Evolutionary conservation across 192 early-diverging fungal species (phyloP).

Genomic region (Rhizophagus sp.): DNA sequence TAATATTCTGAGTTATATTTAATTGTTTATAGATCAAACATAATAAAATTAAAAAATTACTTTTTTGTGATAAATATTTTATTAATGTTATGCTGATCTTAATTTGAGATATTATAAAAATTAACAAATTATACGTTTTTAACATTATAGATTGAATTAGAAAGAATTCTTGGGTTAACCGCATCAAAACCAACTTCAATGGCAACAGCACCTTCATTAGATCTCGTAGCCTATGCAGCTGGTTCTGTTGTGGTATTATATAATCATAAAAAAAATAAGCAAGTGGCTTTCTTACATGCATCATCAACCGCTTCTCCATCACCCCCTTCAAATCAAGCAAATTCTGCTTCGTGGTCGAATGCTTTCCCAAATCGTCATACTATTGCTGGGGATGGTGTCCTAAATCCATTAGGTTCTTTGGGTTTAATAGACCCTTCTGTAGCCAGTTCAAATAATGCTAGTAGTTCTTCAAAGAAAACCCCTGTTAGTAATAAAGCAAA

Average conservation of each 20-base stretch:
- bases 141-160: conserved; percentile 53
- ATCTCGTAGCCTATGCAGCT: conserved; percentile 75
- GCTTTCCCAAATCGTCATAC: conserved; percentile 33
- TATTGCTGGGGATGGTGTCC: neutral
- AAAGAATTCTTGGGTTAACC: conserved; percentile 69
- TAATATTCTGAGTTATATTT: neutral
- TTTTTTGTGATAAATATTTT: too few species aligned
- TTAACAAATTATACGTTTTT: neutral
- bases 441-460: conserved; percentile 20
- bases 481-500: conserved; percentile 52
- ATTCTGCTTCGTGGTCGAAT: conserved; percentile 13
- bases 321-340: neutral
- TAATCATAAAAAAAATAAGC: conserved; percentile 68
- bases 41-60: neutral
- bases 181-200: conserved; percentile 52
- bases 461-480: conserved; percentile 32
- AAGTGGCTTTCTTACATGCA: conserved; percentile 56
- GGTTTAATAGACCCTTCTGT: conserved; percentile 29
- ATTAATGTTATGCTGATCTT: too few species aligned
- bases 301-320: conserved; percentile 22
- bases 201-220: conserved; percentile 50
- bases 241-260: conserved; percentile 74
- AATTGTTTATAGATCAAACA: neutral
- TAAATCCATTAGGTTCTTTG: conserved; percentile 36
- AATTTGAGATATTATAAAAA: neutral